phyloP scores from a whole-genome alignment of 1,284 basidiomycete genomes.

The Moesziomyces antarcticus region DNA sequence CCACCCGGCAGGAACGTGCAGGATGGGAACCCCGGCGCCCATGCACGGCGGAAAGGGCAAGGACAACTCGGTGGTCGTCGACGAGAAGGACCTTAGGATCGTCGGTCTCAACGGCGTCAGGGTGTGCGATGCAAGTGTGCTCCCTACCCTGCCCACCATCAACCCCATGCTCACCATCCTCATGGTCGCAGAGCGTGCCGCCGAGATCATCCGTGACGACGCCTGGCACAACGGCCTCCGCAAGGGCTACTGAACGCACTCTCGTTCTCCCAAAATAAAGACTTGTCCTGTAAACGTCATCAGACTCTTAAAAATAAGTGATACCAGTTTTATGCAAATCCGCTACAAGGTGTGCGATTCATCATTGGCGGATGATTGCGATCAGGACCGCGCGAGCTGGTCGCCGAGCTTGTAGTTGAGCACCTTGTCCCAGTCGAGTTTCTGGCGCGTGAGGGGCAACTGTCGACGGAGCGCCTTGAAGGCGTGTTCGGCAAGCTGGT shows the following conservation, averaged over 20 bases:
- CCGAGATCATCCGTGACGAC: slow-evolving; percentile 63
- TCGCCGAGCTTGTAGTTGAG: slow-evolving; percentile 57
- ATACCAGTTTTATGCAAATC: background rate
- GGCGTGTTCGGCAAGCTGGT: slow-evolving; percentile 56
- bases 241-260: slow-evolving; percentile 11
- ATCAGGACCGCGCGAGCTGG: slow-evolving; percentile 42
- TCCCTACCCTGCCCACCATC: slow-evolving; percentile 66
- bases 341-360: too few species aligned
- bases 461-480: slow-evolving; percentile 63
- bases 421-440: slow-evolving; percentile 67
- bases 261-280: slow-evolving; percentile 4
- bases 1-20: slow-evolving; percentile 67
- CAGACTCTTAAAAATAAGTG: background rate
- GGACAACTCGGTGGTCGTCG: slow-evolving; percentile 62
- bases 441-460: slow-evolving; percentile 64
- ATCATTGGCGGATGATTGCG: background rate
- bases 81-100: slow-evolving; percentile 61
- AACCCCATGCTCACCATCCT: slow-evolving; percentile 60
- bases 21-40: slow-evolving; percentile 63
- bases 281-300: too few species aligned
- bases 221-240: slow-evolving; percentile 56
- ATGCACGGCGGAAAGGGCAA: slow-evolving; percentile 21
- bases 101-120: slow-evolving; percentile 62
- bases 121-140: slow-evolving; percentile 64
- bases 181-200: slow-evolving; percentile 65